phyloP scores from a whole-genome alignment of 352 stramenopile genomes.

The Globisporangium ultimum region DNA sequence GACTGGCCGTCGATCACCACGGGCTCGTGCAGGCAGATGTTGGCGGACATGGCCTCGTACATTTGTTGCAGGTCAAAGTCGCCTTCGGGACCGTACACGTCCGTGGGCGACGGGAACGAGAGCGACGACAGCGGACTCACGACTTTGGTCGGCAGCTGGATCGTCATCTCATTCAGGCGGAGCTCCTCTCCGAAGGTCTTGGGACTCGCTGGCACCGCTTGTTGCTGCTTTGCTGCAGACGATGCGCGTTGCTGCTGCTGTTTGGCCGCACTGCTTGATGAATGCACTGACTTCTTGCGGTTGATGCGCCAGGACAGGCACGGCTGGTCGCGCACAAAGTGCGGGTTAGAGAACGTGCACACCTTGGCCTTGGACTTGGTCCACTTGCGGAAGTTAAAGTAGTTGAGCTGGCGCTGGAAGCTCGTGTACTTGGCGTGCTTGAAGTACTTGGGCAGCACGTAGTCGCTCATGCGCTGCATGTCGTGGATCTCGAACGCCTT shows the following conservation, averaged over 20 bases:
- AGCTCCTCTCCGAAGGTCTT: background rate
- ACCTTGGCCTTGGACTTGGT: constrained; percentile 66
- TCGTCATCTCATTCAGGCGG: constrained; percentile 20
- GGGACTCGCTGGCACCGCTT: no score
- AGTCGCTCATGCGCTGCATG: constrained; percentile 64
- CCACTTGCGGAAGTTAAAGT: constrained; percentile 74
- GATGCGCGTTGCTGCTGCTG: background rate
- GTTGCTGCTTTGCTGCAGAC: no score
- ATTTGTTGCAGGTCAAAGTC: constrained; percentile 20
- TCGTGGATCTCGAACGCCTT: constrained; percentile 70
- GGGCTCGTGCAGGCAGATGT: constrained; percentile 7
- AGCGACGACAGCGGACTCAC: constrained; percentile 1
- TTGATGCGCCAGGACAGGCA: constrained; percentile 55
- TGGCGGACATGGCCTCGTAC: constrained; percentile 23
- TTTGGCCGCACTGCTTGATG: background rate
- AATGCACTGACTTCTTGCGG: constrained; percentile 50
- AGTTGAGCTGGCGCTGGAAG: constrained; percentile 89
- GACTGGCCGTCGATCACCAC: constrained; percentile 26
- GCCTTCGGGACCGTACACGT: constrained; percentile 22
- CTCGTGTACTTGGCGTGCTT: constrained; percentile 83
- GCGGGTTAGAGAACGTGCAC: constrained; percentile 61
- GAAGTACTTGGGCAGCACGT: constrained; percentile 81
- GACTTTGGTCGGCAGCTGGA: constrained; percentile 26
- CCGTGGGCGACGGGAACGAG: constrained; percentile 40
- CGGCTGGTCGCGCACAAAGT: constrained; percentile 60